A percentile compares a stretch with the other conserved stretches of the same genome.
Conservation (phyloP, 805 yeast genomes). For the Schwanniomyces vanrijiae region DNA sequence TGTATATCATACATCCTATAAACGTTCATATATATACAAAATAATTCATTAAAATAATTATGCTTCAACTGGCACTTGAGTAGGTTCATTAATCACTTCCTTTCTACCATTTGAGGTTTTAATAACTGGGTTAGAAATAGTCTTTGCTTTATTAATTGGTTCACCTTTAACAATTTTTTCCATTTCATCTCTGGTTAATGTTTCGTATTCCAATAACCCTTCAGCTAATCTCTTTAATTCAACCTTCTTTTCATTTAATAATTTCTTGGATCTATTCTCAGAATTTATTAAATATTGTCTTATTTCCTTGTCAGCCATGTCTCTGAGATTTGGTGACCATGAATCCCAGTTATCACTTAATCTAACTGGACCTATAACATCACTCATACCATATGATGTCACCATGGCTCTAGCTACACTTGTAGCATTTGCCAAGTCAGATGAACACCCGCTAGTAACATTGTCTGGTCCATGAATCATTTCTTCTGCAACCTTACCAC, state of each 20-base stretch:
- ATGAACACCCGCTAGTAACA: slow-evolving; percentile 93
- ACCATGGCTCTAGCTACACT: slow-evolving; percentile 96
- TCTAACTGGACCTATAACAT: slow-evolving; percentile 87
- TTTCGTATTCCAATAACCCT: slow-evolving; percentile 93
- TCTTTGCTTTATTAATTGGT: slow-evolving; percentile 63
- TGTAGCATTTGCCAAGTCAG: slow-evolving; percentile 89
- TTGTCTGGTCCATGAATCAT: slow-evolving; percentile 86
- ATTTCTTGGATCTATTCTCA: slow-evolving; percentile 73
- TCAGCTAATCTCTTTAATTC: slow-evolving; percentile 89
- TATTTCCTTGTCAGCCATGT: slow-evolving; percentile 91
- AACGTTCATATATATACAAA: not conserved
- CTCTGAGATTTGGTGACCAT: slow-evolving; percentile 89
- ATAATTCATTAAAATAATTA: slow-evolving; percentile 1
- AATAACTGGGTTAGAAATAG: slow-evolving; percentile 70
- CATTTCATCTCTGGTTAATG: slow-evolving; percentile 88
- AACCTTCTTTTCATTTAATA: slow-evolving; percentile 58
- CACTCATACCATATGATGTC: slow-evolving; percentile 94
- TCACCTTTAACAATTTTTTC: slow-evolving; percentile 84
- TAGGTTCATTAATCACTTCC: slow-evolving; percentile 11
- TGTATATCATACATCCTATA: not conserved
- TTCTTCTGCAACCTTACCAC: slow-evolving; percentile 97
- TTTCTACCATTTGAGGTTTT: slow-evolving; percentile 14
- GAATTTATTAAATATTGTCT: slow-evolving; percentile 70
- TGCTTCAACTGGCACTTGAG: slow-evolving; percentile 14
- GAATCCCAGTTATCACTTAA: slow-evolving; percentile 89